phyloP scores from a whole-genome alignment of 1,284 basidiomycete species.

The Fomitiporia mediterranea region DNA sequence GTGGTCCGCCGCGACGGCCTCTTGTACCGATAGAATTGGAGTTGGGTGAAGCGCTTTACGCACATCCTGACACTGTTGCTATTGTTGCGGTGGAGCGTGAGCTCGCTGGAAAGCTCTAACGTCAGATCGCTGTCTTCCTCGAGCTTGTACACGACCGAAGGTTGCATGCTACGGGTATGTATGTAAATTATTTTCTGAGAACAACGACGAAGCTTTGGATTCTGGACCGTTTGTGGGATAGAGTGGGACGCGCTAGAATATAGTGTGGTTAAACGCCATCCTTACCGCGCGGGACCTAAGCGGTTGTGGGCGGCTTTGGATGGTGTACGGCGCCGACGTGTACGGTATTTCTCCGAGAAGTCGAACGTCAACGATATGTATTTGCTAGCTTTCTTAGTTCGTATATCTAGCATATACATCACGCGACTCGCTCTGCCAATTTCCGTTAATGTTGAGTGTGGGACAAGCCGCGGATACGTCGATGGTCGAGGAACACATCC shows the following conservation, averaged over 20 bases:
- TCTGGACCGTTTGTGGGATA: background rate
- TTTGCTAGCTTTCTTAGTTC: too few relatives aligned
- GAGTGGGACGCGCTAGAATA: background rate
- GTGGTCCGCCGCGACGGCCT: constrained; percentile 70
- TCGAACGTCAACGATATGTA: too few relatives aligned
- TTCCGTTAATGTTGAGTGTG: too few relatives aligned
- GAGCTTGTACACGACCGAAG: background rate
- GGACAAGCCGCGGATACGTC: too few relatives aligned
- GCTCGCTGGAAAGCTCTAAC: constrained; percentile 34
- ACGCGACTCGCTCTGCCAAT: too few relatives aligned
- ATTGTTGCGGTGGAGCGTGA: constrained; percentile 63
- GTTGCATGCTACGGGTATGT: background rate
- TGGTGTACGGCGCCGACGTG: too few relatives aligned
- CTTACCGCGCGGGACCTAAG: too few relatives aligned
- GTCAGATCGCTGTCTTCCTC: background rate
- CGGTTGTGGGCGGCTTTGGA: too few relatives aligned
- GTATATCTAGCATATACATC: too few relatives aligned
- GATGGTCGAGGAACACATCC: too few relatives aligned
- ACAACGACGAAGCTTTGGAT: background rate
- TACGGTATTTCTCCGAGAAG: too few relatives aligned
- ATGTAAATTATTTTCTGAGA: background rate
- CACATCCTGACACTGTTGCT: constrained; percentile 62
- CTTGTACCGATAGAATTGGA: constrained; percentile 58
- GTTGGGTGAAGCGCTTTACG: constrained; percentile 58
- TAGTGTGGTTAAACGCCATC: too few relatives aligned